Conservation (phyloP, 2,329 filamentous ascomycete species). For the Microdochium nivale region DNA sequence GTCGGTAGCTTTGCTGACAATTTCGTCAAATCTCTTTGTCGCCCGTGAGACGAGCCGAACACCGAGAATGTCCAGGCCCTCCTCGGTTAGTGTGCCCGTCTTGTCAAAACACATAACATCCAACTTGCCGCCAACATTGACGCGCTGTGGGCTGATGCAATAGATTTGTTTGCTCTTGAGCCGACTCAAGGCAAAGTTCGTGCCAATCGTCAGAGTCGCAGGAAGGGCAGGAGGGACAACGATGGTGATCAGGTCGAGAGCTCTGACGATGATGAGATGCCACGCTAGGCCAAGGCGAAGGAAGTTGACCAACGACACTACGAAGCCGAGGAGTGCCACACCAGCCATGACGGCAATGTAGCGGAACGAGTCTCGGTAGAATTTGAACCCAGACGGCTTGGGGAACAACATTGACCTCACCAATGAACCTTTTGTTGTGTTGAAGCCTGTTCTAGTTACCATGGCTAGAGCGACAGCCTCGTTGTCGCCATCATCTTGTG, state of each 20-base stretch:
- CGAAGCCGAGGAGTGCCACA: slow-evolving; percentile 78
- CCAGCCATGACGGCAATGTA: slow-evolving; percentile 96
- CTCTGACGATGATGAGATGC: slow-evolving; percentile 86
- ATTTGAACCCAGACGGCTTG: slow-evolving; percentile 96
- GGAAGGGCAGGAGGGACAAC: slow-evolving; percentile 92
- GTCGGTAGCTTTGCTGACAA: slow-evolving; percentile 57
- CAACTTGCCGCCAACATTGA: slow-evolving; percentile 92
- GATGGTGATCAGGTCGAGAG: slow-evolving; percentile 92
- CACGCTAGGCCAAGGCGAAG: slow-evolving; percentile 73
- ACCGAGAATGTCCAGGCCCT: slow-evolving; percentile 88
- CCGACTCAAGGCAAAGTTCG: slow-evolving; percentile 83
- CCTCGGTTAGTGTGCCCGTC: slow-evolving; percentile 95
- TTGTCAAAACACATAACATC: slow-evolving; percentile 98
- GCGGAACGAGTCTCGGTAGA: slow-evolving; percentile 93
- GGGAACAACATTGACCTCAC: slow-evolving; percentile 98
- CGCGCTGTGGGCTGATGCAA: slow-evolving; percentile 93
- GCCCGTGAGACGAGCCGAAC: slow-evolving; percentile 66
- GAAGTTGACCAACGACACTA: slow-evolving; percentile 90
- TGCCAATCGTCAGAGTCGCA: slow-evolving; percentile 91
- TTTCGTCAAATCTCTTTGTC: slow-evolving; percentile 60
- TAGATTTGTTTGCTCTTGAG: slow-evolving; percentile 88
- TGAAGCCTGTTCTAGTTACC: slow-evolving; percentile 90
- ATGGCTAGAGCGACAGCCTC: slow-evolving; percentile 88
- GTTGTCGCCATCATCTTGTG: slow-evolving; percentile 76
- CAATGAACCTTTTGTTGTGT: slow-evolving; percentile 91